phyloP scores from a whole-genome alignment of 2,329 filamentous ascomycete species.

The Sporothrix inflata region DNA sequence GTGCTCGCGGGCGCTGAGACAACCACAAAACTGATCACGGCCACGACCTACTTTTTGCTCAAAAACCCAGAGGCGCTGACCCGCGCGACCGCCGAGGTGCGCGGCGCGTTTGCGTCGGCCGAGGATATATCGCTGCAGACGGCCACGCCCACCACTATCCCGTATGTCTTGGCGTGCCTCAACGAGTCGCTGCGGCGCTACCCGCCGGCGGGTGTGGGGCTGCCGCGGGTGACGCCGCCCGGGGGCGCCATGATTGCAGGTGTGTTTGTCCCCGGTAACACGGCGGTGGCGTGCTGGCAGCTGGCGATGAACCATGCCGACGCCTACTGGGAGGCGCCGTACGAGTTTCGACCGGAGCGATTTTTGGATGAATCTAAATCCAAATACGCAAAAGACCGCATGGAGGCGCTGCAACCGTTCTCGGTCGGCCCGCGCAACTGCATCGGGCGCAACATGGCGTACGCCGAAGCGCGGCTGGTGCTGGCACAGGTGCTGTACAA shows the following conservation, averaged over 20 bases:
- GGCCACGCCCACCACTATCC: background rate
- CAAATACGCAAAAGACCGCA: background rate
- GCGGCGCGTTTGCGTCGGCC: background rate
- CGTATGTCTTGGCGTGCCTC: constrained; percentile 6
- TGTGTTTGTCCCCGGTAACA: background rate
- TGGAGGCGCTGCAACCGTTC: constrained; percentile 4
- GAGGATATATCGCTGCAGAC: background rate
- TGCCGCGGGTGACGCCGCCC: background rate
- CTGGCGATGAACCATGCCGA: background rate
- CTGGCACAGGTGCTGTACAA: constrained; percentile 13
- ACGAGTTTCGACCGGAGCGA: constrained; percentile 2
- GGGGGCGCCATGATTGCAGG: constrained; percentile 7
- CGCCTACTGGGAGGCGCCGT: background rate
- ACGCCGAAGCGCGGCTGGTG: background rate
- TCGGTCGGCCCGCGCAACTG: constrained; percentile 14
- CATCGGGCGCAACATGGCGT: constrained; percentile 10
- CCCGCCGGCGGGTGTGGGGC: background rate
- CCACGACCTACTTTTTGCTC: background rate
- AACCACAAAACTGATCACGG: background rate
- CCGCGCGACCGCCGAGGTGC: background rate
- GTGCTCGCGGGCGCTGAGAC: background rate
- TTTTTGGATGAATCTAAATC: background rate
- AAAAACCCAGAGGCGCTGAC: background rate
- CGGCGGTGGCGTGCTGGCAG: constrained; percentile 1
- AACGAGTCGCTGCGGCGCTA: constrained; percentile 18